Evolutionary conservation across 345 rosid species (phyloP).

Genomic region (Boechera divaricarpa): DNA sequence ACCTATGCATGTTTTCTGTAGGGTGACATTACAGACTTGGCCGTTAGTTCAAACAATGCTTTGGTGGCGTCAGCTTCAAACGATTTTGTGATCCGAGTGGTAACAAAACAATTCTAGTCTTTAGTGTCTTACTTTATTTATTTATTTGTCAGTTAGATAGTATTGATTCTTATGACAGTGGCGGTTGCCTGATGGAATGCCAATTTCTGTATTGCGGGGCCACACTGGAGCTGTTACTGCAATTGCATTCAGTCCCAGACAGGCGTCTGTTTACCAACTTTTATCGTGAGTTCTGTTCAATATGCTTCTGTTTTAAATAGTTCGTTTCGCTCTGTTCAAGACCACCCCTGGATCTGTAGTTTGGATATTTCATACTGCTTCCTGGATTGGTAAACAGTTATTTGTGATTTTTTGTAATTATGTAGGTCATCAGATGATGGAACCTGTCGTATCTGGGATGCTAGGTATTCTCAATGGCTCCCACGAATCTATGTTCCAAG

Average conservation of each 20-base stretch:
- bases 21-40: constrained; percentile 99
- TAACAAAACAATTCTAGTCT: constrained; percentile 53
- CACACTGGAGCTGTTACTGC: constrained; percentile 98
- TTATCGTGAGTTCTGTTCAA: constrained; percentile 76
- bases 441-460: constrained; percentile 99
- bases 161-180: constrained; percentile 64
- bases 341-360: constrained; percentile 26
- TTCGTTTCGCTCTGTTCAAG: constrained; percentile 15
- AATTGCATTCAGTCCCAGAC: constrained; percentile 95
- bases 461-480: constrained; percentile 74
- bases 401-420: constrained; percentile 25
- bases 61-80: constrained; percentile 98
- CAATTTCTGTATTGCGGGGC: constrained; percentile 92
- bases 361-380: constrained; percentile 34
- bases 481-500: constrained; percentile 81
- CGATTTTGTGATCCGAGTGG: constrained; percentile 96
- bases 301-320: constrained; percentile 33
- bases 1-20: constrained; percentile 44
- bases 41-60: constrained; percentile 90
- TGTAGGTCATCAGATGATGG: constrained; percentile 99
- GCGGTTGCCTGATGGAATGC: constrained; percentile 98
- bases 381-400: constrained; percentile 31
- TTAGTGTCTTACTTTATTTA: constrained; percentile 24
- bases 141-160: constrained; percentile 23
- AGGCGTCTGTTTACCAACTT: constrained; percentile 81